Conservation (phyloP, 2,329 filamentous ascomycete species). For the Immersiporthe knoxdaviesiana region DNA sequence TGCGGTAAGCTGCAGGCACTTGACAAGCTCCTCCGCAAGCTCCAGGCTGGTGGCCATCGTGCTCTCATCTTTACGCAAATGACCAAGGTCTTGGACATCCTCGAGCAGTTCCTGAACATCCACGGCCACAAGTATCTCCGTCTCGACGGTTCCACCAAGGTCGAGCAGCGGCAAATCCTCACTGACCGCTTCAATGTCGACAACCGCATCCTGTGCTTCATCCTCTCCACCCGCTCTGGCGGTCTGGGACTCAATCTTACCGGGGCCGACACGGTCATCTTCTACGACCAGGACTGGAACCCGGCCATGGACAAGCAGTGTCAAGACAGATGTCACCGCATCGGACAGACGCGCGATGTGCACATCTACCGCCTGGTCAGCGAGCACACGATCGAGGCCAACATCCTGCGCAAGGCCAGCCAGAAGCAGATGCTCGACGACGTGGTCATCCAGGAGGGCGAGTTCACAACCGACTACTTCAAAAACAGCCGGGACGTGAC, state of each 20-base stretch:
- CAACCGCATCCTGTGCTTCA: constrained; percentile 89
- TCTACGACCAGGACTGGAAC: constrained; percentile 99
- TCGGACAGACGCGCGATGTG: constrained; percentile 95
- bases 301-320: constrained; percentile 99
- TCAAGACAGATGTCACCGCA: constrained; percentile 95
- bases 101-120: constrained; percentile 97
- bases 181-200: constrained; percentile 98
- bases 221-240: constrained; percentile 90
- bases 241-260: constrained; percentile 96
- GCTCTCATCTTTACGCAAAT: constrained; percentile 99
- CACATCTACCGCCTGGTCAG: constrained; percentile 96
- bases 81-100: constrained; percentile 96
- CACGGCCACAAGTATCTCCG: constrained; percentile 96
- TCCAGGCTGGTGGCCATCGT: constrained; percentile 89
- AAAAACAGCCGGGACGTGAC: constrained; percentile 66
- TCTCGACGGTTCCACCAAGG: constrained; percentile 93
- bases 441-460: constrained; percentile 96
- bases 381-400: constrained; percentile 95
- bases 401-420: constrained; percentile 93
- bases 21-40: constrained; percentile 79
- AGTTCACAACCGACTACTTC: constrained; percentile 97
- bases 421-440: constrained; percentile 98
- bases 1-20: constrained; percentile 94
- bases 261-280: constrained; percentile 95
- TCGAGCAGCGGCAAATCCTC: constrained; percentile 92